Evolutionary conservation across 768 basidiomycete genomes (phyloP).

Genomic region (Kwoniella sp.): DNA sequence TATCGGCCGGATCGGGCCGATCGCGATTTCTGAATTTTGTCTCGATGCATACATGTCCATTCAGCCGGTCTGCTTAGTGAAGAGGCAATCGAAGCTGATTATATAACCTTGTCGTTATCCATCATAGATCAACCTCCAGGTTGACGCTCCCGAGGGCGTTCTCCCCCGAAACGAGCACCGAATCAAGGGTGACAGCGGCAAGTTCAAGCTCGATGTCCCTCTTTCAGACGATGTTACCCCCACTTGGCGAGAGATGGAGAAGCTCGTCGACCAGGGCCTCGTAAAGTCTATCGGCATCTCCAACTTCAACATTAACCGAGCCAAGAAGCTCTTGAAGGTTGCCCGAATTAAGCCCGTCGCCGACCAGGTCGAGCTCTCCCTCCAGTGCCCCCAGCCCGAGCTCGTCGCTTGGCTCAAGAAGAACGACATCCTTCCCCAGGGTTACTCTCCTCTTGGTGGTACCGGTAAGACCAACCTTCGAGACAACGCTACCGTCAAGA

Average conservation of each 20-base stretch:
- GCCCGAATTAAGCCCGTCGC: conserved; percentile 30
- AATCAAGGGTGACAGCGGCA: conserved; percentile 58
- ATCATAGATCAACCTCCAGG: conserved; percentile 40
- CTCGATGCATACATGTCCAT: background rate
- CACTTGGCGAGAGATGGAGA: conserved; percentile 83
- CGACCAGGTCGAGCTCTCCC: conserved; percentile 75
- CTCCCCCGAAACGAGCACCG: conserved; percentile 25
- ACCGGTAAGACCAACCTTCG: conserved; percentile 60
- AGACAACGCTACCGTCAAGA: conserved; percentile 65
- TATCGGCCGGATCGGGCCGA: background rate
- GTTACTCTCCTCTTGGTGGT: conserved; percentile 75
- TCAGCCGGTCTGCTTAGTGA: background rate
- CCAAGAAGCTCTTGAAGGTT: conserved; percentile 31
- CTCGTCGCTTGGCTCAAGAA: conserved; percentile 64
- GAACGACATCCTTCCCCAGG: conserved; percentile 65
- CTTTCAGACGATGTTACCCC: conserved; percentile 30
- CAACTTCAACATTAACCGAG: conserved; percentile 72
- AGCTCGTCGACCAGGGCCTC: conserved; percentile 74
- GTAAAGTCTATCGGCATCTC: conserved; percentile 77
- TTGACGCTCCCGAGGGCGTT: conserved; percentile 31
- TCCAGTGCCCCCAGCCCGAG: conserved; percentile 74
- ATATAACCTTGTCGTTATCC: background rate
- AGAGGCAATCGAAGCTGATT: too few species aligned
- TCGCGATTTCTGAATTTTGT: background rate
- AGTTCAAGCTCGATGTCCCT: conserved; percentile 58